Evolutionary conservation across 1,284 basidiomycete species (phyloP).

Genomic region (Malassezia caprae): DNA sequence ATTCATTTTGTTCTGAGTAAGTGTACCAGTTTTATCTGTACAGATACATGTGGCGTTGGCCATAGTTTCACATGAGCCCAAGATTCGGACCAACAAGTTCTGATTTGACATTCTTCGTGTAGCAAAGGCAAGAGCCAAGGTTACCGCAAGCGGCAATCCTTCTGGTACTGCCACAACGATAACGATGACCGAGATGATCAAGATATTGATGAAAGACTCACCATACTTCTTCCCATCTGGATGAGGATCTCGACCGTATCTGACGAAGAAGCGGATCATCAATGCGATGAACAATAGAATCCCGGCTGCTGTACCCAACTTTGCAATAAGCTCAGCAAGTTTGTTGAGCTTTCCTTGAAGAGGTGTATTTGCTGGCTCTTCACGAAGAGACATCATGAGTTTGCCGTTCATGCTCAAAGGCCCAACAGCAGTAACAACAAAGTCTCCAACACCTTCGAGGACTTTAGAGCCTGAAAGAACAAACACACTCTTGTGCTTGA

Average conservation of each 20-base stretch:
- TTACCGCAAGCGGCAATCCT: slow-evolving; percentile 89
- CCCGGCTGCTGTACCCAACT: slow-evolving; percentile 73
- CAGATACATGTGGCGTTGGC: slow-evolving; percentile 91
- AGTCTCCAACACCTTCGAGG: slow-evolving; percentile 83
- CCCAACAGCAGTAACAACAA: slow-evolving; percentile 85
- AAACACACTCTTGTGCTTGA: slow-evolving; percentile 75
- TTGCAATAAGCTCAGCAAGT: slow-evolving; percentile 87
- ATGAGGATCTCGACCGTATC: slow-evolving; percentile 52
- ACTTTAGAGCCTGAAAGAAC: slow-evolving; percentile 88
- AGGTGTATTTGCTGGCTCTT: slow-evolving; percentile 65
- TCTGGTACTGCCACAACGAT: slow-evolving; percentile 96
- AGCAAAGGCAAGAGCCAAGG: slow-evolving; percentile 87
- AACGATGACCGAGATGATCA: slow-evolving; percentile 88
- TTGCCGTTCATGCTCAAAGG: slow-evolving; percentile 86
- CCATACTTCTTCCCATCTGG: slow-evolving; percentile 61
- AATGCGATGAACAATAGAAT: slow-evolving; percentile 69
- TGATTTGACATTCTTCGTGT: slow-evolving; percentile 93
- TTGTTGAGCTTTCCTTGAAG: slow-evolving; percentile 85
- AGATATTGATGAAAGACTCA: slow-evolving; percentile 79
- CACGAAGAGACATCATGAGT: slow-evolving; percentile 56
- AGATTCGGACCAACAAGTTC: slow-evolving; percentile 84
- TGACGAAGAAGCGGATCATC: slow-evolving; percentile 88
- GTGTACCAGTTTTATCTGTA: slow-evolving; percentile 80
- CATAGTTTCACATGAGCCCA: slow-evolving; percentile 97
- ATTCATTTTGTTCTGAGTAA: slow-evolving; percentile 84